Evolutionary conservation across 2,329 filamentous ascomycete genomes (phyloP).

Genomic region (Teratosphaeria pseudoeucalypti): DNA sequence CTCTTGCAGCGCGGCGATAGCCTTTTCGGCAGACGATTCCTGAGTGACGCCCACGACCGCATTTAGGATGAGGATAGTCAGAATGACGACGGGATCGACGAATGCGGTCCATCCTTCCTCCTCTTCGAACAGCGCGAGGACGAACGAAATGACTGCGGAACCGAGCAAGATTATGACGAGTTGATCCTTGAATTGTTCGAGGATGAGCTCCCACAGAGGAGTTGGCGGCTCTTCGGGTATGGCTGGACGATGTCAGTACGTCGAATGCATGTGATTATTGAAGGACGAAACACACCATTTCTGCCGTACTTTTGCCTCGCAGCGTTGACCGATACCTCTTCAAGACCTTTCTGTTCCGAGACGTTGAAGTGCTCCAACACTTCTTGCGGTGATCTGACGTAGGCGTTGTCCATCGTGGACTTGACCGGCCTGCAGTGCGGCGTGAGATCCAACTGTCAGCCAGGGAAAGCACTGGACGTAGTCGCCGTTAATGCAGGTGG

Average conservation of each 20-base stretch:
- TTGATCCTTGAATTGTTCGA: slow-evolving; percentile 99
- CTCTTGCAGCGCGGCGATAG: slow-evolving; percentile 94
- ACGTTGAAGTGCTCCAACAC: slow-evolving; percentile 29
- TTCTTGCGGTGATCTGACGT: slow-evolving; percentile 23
- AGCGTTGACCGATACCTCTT: slow-evolving; percentile 19
- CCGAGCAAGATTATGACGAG: slow-evolving; percentile 89
- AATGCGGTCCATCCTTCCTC: slow-evolving; percentile 94
- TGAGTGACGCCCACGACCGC: slow-evolving; percentile 95
- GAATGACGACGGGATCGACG: slow-evolving; percentile 89
- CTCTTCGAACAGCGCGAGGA: slow-evolving; percentile 84
- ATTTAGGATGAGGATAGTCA: slow-evolving; percentile 94
- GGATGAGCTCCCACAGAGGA: slow-evolving; percentile 87
- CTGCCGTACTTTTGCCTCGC: slow-evolving; percentile 26
- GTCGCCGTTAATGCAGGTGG: not conserved
- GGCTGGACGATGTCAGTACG: slow-evolving; percentile 35
- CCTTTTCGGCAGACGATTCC: slow-evolving; percentile 97
- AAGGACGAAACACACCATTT: slow-evolving; percentile 21
- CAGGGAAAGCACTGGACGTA: not conserved
- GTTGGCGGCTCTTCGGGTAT: slow-evolving; percentile 87
- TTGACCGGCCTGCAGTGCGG: not conserved
- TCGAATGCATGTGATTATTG: not conserved
- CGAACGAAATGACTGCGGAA: slow-evolving; percentile 87
- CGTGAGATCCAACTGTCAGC: not conserved
- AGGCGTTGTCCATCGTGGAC: slow-evolving; percentile 28
- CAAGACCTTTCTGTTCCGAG: slow-evolving; percentile 23